These are phyloP conservation scores for Tolypocladium ovalisporum DNA, from an alignment of 2,329 filamentous ascomycete genomes.

Conservation along the genomic window DNA sequence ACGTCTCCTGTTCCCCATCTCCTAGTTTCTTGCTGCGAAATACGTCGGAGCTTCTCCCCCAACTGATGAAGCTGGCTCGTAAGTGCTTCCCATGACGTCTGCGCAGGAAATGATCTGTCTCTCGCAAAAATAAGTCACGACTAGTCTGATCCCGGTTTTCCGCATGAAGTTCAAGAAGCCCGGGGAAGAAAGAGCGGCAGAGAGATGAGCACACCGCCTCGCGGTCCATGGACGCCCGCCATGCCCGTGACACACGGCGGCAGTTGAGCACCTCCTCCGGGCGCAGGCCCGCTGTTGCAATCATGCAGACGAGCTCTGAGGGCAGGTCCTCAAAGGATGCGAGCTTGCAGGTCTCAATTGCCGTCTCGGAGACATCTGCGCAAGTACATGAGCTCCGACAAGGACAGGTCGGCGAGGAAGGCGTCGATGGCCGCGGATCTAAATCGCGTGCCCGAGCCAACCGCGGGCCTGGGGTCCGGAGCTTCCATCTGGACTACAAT, in stretches of 20 bases:
- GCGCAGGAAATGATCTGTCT: constrained; percentile 6
- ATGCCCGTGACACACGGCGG: constrained; percentile 13
- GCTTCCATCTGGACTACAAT: not conserved
- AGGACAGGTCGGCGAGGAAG: constrained; percentile 13
- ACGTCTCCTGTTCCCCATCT: not conserved
- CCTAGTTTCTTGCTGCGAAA: not conserved
- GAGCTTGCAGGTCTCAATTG: constrained; percentile 3
- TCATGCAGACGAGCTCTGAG: constrained; percentile 13
- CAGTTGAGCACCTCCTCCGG: constrained; percentile 15
- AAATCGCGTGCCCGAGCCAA: not conserved
- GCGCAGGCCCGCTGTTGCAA: constrained; percentile 9
- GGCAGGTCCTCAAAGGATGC: constrained; percentile 15
- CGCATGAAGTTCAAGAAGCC: constrained; percentile 9
- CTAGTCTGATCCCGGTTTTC: not conserved
- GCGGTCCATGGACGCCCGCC: constrained; percentile 14
- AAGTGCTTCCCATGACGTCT: constrained; percentile 3
- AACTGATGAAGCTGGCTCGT: constrained; percentile 4
- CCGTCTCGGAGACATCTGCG: constrained; percentile 7
- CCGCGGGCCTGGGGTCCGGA: not conserved
- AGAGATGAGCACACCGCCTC: constrained; percentile 9
- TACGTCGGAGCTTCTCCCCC: constrained; percentile 6
- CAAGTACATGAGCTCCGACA: constrained; percentile 16
- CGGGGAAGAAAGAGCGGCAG: constrained; percentile 15
- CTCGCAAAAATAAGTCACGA: constrained; percentile 5
- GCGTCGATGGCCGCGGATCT: constrained; percentile 10